Percentiles rank a stretch among this genome's conserved stretches.
These are phyloP conservation scores for Coniferiporia weirii DNA, from an alignment of 1,284 basidiomycete species.

Conservation along the genomic window DNA sequence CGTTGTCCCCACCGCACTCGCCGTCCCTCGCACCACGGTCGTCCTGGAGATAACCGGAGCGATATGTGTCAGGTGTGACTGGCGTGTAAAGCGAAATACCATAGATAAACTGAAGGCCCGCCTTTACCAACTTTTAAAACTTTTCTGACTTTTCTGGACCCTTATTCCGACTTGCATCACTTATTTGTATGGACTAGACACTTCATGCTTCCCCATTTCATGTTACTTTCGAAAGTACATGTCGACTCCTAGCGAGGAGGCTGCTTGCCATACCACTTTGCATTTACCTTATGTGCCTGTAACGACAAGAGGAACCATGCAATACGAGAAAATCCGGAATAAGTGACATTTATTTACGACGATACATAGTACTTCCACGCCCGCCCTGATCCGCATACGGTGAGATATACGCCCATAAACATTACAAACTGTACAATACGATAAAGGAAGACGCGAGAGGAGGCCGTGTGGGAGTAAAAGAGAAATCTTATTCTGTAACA, in stretches of 20 bases:
- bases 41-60: conserved; percentile 26
- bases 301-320: not conserved
- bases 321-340: not conserved
- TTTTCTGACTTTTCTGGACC: not conserved
- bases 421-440: not conserved
- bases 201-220: not conserved
- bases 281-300: not conserved
- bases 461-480: not conserved
- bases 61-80: no score
- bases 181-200: conserved; percentile 10
- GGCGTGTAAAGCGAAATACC: no score
- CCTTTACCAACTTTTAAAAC: conserved; percentile 1
- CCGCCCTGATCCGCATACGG: not conserved
- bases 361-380: not conserved
- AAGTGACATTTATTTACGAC: not conserved
- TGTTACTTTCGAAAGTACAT: not conserved
- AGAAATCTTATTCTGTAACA: not conserved
- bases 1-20: conserved; percentile 51
- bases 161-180: not conserved
- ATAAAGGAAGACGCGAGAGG: not conserved
- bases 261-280: not conserved
- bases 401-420: not conserved
- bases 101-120: not conserved
- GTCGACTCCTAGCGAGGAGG: not conserved
- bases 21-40: conserved; percentile 37